Percentiles rank a stretch among this genome's conserved stretches.
Conservation (phyloP, 352 stramenopile species). For the Elongisporangium prolatum region DNA sequence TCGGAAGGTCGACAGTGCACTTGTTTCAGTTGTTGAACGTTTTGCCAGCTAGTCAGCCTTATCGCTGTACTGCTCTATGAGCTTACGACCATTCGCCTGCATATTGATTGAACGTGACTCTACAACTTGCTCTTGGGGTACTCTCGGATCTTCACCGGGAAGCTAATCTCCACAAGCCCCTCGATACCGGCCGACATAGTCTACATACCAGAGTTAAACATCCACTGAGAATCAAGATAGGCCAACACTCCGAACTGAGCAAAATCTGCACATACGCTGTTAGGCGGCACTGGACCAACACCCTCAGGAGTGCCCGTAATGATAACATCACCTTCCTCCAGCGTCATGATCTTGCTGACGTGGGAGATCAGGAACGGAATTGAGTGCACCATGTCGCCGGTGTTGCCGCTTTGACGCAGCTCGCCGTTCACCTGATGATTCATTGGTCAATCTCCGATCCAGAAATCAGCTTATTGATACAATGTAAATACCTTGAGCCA, state of each 20-base stretch:
- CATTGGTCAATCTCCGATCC: background rate
- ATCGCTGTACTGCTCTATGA: background rate
- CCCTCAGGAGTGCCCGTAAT: conserved; percentile 82
- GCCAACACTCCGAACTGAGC: background rate
- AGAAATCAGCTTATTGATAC: background rate
- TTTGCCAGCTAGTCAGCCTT: conserved; percentile 15
- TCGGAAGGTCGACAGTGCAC: conserved; percentile 18
- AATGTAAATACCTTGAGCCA: conserved; percentile 51
- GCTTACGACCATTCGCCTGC: background rate
- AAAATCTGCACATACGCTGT: conserved; percentile 38
- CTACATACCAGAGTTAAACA: too few relatives aligned
- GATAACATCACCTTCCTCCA: conserved; percentile 81
- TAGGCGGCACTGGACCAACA: conserved; percentile 54
- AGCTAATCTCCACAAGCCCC: conserved; percentile 59
- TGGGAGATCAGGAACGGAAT: conserved; percentile 75
- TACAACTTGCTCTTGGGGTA: conserved; percentile 33
- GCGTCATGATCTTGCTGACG: conserved; percentile 80
- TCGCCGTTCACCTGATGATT: conserved; percentile 46
- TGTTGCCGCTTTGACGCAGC: conserved; percentile 67
- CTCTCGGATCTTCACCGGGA: conserved; percentile 53
- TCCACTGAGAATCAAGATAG: conserved; percentile 4
- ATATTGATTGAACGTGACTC: background rate
- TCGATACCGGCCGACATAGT: conserved; percentile 73
- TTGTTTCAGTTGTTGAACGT: conserved; percentile 22
- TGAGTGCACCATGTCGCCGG: conserved; percentile 74